Evolutionary conservation across 139 green algal species (phyloP).

Genomic region (Tetratostichococcus sp.): DNA sequence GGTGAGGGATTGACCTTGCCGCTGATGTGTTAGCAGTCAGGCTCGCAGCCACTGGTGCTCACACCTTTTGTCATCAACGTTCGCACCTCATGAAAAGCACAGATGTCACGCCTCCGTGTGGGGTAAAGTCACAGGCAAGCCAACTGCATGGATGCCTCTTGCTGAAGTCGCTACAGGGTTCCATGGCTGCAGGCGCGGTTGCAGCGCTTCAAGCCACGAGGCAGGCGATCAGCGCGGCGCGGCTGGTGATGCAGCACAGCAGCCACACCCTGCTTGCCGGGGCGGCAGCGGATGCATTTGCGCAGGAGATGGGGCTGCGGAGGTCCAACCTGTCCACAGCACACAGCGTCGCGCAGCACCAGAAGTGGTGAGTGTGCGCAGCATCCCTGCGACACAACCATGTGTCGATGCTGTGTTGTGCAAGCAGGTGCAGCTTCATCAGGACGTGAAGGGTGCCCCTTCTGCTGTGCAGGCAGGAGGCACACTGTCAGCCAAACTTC

Average conservation of each 20-base stretch:
- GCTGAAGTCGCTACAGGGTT: constrained; percentile 16
- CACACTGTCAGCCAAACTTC: constrained; percentile 73
- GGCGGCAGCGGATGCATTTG: constrained; percentile 55
- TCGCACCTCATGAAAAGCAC: too few species aligned
- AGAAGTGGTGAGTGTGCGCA: constrained; percentile 31
- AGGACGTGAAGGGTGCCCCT: too few species aligned
- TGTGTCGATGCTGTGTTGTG: too few species aligned
- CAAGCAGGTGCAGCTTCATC: too few species aligned
- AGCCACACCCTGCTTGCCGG: constrained; percentile 65
- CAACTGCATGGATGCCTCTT: too few species aligned
- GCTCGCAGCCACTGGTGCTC: constrained; percentile 4
- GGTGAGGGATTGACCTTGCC: constrained; percentile 18
- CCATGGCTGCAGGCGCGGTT: constrained; percentile 66
- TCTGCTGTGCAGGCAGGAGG: constrained; percentile 24
- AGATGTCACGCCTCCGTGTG: too few species aligned
- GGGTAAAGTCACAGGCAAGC: too few species aligned
- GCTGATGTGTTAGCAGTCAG: too few species aligned
- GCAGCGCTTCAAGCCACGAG: constrained; percentile 39
- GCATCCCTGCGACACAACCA: too few species aligned
- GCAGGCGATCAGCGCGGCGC: constrained; percentile 40
- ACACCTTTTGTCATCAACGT: too few species aligned
- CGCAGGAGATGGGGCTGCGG: constrained; percentile 50
- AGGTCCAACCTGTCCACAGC: constrained; percentile 41
- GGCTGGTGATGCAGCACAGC: constrained; percentile 56
- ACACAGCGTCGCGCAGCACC: constrained; percentile 7